Evolutionary conservation across 2,329 filamentous ascomycete species (phyloP).

Genomic region (Bipolaris cookei): DNA sequence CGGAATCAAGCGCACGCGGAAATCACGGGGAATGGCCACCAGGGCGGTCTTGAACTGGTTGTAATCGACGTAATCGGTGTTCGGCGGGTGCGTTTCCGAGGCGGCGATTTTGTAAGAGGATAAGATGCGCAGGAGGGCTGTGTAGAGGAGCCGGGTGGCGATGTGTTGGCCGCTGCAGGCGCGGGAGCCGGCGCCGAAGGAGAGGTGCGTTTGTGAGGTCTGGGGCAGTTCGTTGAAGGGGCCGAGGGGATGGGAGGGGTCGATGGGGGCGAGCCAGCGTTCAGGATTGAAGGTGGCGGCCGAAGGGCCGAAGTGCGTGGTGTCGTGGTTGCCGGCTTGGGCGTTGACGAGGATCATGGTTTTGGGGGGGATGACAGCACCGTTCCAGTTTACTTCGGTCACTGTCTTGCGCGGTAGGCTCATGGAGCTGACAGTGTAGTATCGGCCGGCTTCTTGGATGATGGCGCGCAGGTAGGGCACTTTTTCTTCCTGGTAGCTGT

Average conservation of each 20-base stretch:
- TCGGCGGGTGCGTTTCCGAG: slow-evolving; percentile 58
- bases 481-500: slow-evolving; percentile 55
- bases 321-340: slow-evolving; percentile 61
- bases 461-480: slow-evolving; percentile 58
- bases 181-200: slow-evolving; percentile 60
- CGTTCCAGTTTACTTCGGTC: slow-evolving; percentile 59
- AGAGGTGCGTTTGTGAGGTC: slow-evolving; percentile 49
- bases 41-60: slow-evolving; percentile 66
- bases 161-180: slow-evolving; percentile 61
- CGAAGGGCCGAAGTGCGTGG: slow-evolving; percentile 57
- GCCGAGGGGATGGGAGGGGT: not conserved
- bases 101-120: slow-evolving; percentile 59
- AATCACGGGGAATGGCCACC: slow-evolving; percentile 65
- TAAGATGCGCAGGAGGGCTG: slow-evolving; percentile 58
- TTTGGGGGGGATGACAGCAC: slow-evolving; percentile 58
- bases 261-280: slow-evolving; percentile 51
- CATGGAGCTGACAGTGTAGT: slow-evolving; percentile 62
- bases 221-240: slow-evolving; percentile 30
- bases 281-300: slow-evolving; percentile 57
- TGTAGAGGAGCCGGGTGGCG: slow-evolving; percentile 58
- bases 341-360: slow-evolving; percentile 64
- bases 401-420: slow-evolving; percentile 60
- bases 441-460: slow-evolving; percentile 60
- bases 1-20: slow-evolving; percentile 64
- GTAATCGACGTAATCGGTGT: slow-evolving; percentile 68